These are phyloP conservation scores for Ilyonectria sp. DNA, from an alignment of 2,329 filamentous ascomycete genomes.

Conservation along the genomic window DNA sequence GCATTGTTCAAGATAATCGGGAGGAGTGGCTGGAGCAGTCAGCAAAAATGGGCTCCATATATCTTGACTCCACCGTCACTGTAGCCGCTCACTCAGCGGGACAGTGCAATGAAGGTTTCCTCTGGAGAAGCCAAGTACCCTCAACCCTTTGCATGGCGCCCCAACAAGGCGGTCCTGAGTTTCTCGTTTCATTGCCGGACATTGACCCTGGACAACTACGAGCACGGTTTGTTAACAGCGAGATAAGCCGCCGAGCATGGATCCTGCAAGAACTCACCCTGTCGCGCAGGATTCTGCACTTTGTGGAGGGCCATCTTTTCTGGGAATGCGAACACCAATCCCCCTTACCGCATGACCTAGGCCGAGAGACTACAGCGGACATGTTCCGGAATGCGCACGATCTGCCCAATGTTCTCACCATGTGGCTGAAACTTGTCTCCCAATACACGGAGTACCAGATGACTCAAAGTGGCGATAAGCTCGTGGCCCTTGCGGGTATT, in stretches of 20 bases:
- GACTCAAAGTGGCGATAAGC: background rate
- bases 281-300: background rate
- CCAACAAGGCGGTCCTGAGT: background rate
- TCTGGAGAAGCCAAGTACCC: conserved; percentile 1
- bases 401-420: background rate
- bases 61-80: background rate
- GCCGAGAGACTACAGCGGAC: background rate
- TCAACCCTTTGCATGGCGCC: background rate
- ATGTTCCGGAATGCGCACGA: background rate
- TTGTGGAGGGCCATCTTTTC: background rate
- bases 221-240: background rate
- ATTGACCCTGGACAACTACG: background rate
- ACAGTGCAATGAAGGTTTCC: conserved; percentile 7
- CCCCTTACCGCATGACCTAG: background rate
- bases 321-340: background rate
- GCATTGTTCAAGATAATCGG: background rate
- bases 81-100: background rate
- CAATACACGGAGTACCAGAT: background rate
- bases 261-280: background rate
- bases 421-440: background rate
- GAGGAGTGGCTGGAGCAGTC: conserved; percentile 3
- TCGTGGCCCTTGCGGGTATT: background rate
- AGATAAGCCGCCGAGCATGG: background rate
- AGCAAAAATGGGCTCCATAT: background rate
- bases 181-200: background rate